Base-by-base conservation (phyloP, 306 rosid genomes). In the Ammopiptanthus mongolicus region DNA sequence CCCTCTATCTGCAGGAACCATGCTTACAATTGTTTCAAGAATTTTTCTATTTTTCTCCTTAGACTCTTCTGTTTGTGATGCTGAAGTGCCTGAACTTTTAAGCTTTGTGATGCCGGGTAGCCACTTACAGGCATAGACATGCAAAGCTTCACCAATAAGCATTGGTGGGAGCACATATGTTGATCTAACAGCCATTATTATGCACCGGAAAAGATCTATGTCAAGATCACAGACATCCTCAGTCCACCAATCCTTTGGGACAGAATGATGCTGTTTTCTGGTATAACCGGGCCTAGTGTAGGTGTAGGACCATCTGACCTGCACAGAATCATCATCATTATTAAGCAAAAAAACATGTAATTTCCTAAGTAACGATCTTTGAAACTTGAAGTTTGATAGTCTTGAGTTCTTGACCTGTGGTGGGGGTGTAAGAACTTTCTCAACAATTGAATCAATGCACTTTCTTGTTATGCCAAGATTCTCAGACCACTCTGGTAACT, bases 171-270 rank as follows among this genome's bases (percentile, higher is more conserved):
- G 81, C 77, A 89, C 80, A 74, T 84, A 73, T 0, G 95, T 87
- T 51, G 99, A 84, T 73, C 93, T 77, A 65, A 95, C 82, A 15
- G 93, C 91, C 76, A 86, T 84, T 64, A 92, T 76, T 69, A 95
- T 80, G 61, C 93, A 92, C 21, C 97, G 84, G 65, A 95, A 92
- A 62, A 87, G 82, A 84, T 95, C 98, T 57, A 92, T 83, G 80
- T 91, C 87, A 15, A 95, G 96, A 77, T 90, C 95, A n/a, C 98
- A 78, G 9, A 95, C 74, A 71, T 95, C 99, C 81, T 95, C 98
- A 0, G 98, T 95, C 99, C 99, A 95, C 99, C 99, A 95, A 87
- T 95, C 99, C 75, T 84, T 95, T 14, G 98, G 98, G 41, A 89
- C 97, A 74, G 91, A 86, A 77, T 88, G 86, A 64, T 86, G 90